Conservation (phyloP, 2,329 filamentous ascomycete genomes). For the Domatiomyces globalis region DNA sequence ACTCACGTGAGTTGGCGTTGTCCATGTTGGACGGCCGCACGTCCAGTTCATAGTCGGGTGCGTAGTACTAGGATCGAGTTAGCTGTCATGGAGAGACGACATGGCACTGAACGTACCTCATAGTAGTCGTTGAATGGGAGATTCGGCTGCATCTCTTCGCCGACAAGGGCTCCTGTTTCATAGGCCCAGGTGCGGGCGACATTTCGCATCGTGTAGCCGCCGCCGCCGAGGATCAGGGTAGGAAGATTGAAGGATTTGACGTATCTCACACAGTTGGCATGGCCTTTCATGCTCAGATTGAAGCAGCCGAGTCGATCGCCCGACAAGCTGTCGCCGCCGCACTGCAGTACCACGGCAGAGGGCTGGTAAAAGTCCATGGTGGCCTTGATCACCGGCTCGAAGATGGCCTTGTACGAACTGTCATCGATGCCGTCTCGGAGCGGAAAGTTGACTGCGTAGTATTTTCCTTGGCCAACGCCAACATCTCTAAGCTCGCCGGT, state of each 20-base stretch:
- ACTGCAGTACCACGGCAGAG: conserved; percentile 54
- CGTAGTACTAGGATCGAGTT: conserved; percentile 42
- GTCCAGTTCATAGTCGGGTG: conserved; percentile 55
- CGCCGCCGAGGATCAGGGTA: conserved; percentile 51
- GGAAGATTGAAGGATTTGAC: conserved; percentile 55
- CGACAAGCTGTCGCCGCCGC: conserved; percentile 53
- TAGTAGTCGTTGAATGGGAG: conserved; percentile 97
- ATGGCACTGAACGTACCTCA: conserved; percentile 33
- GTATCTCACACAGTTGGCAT: conserved; percentile 56
- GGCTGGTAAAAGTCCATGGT: conserved; percentile 57
- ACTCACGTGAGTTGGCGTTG: conserved; percentile 54
- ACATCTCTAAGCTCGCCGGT: conserved; percentile 56
- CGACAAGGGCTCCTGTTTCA: conserved; percentile 69
- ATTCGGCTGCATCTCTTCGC: conserved; percentile 64
- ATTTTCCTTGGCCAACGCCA: conserved; percentile 51
- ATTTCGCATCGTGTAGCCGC: conserved; percentile 57
- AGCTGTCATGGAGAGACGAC: conserved; percentile 2
- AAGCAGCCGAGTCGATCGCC: conserved; percentile 56
- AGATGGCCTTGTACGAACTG: conserved; percentile 52
- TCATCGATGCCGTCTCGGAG: conserved; percentile 57
- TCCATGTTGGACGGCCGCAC: conserved; percentile 60
- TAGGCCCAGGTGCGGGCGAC: conserved; percentile 48
- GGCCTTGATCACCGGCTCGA: conserved; percentile 52
- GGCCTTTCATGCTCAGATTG: conserved; percentile 56
- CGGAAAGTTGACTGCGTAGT: conserved; percentile 57